Conservation (phyloP, 2,329 filamentous ascomycete genomes). For the Purpureocillium lavendulum region DNA sequence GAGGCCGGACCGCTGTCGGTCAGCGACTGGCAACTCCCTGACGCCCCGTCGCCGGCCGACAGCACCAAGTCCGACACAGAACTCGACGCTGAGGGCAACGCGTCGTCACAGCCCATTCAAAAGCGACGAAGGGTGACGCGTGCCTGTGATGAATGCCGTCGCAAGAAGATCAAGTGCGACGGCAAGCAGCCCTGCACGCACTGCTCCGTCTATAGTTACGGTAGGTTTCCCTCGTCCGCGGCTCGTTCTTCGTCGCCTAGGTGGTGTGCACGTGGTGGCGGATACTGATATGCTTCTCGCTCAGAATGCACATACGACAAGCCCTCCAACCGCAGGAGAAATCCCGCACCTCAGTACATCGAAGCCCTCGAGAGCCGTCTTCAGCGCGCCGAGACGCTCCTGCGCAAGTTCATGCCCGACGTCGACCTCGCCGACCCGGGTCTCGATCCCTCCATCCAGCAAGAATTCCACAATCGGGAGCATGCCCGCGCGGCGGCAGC, state of each 20-base stretch:
- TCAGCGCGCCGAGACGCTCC: constrained; percentile 71
- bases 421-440: constrained; percentile 78
- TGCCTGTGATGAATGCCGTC: constrained; percentile 73
- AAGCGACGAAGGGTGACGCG: constrained; percentile 72
- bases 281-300: not conserved
- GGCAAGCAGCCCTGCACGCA: constrained; percentile 87
- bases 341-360: constrained; percentile 87
- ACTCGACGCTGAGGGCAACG: constrained; percentile 27
- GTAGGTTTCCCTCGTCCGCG: constrained; percentile 39
- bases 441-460: constrained; percentile 68
- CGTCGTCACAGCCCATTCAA: constrained; percentile 52
- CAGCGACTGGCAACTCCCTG: constrained; percentile 25
- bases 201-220: constrained; percentile 97
- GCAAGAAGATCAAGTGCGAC: constrained; percentile 84
- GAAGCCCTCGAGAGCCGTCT: constrained; percentile 78
- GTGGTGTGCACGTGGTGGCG: too few relatives aligned
- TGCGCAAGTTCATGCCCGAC: constrained; percentile 74
- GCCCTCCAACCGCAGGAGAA: constrained; percentile 82
- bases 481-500: constrained; percentile 38
- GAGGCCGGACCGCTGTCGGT: constrained; percentile 27
- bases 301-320: constrained; percentile 95
- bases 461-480: constrained; percentile 53
- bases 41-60: constrained; percentile 30
- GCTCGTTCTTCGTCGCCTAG: not conserved
- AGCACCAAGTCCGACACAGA: constrained; percentile 35